Percentiles rank a stretch among this genome's conserved stretches.
These are phyloP conservation scores for Primulina huaijiensis DNA, from an alignment of 257 asterid species.

Conservation along the genomic window DNA sequence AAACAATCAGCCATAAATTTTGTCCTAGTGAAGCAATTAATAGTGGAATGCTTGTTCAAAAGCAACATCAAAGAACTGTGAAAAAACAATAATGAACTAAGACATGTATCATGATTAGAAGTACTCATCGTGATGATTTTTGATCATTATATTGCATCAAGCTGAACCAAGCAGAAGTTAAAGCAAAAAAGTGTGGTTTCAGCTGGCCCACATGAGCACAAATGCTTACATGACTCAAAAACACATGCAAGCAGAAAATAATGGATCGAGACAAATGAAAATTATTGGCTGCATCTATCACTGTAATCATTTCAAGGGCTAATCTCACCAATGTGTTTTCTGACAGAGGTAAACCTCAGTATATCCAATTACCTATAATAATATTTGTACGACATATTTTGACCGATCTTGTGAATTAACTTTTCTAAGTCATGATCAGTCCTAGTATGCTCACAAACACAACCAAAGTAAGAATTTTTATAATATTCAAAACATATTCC, in stretches of 20 bases:
- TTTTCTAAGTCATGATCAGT: conserved; percentile 15
- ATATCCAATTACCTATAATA: neutral
- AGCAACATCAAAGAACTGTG: neutral
- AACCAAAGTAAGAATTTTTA: conserved; percentile 13
- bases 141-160: no score
- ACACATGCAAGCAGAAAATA: conserved; percentile 16
- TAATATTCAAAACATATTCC: neutral
- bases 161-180: conserved; percentile 7
- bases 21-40: conserved; percentile 10
- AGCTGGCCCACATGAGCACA: neutral
- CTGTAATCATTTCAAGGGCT: neutral
- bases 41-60: conserved; percentile 12
- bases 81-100: conserved; percentile 8
- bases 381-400: neutral
- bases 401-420: neutral
- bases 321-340: neutral
- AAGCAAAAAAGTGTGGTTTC: neutral
- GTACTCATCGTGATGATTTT: neutral
- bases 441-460: conserved; percentile 14
- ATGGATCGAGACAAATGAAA: conserved; percentile 21
- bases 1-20: neutral
- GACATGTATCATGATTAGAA: neutral
- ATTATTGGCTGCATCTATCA: neutral
- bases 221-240: conserved; percentile 10
- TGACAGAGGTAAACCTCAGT: conserved; percentile 13